These are phyloP conservation scores for Deinandra increscens DNA, from an alignment of 129 eudicot genomes.

Conservation along the genomic window DNA sequence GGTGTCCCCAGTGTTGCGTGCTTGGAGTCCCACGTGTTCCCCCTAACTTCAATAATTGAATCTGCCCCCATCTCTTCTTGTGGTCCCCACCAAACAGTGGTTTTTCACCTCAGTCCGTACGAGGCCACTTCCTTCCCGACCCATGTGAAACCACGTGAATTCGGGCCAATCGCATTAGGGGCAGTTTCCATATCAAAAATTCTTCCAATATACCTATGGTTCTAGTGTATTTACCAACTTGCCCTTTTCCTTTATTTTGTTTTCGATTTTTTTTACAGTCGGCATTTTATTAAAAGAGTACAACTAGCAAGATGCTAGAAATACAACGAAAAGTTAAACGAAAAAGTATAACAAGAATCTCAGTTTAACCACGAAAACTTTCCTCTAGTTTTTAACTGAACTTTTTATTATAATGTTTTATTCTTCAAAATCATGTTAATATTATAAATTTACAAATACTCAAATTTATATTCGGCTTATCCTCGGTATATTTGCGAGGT, in stretches of 20 bases:
- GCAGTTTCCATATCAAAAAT: conserved; percentile 8
- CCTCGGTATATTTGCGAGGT: too few species aligned
- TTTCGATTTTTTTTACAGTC: too few species aligned
- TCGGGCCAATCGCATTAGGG: conserved; percentile 37
- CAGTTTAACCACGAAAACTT: too few species aligned
- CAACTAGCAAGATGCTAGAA: too few species aligned
- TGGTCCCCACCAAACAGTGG: conserved; percentile 26
- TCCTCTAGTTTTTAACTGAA: too few species aligned
- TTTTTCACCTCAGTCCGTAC: conserved; percentile 36
- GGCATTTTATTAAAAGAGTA: too few species aligned
- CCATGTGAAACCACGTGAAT: conserved; percentile 70
- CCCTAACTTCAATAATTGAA: conserved; percentile 44
- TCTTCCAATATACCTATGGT: conserved; percentile 26
- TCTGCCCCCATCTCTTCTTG: conserved; percentile 27
- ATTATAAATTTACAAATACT: too few species aligned
- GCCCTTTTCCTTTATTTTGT: background rate
- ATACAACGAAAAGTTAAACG: too few species aligned
- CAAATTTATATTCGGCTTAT: too few species aligned
- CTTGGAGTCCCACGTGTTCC: conserved; percentile 85
- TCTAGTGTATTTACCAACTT: conserved; percentile 19
- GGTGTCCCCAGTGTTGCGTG: conserved; percentile 65
- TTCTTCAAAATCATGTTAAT: background rate
- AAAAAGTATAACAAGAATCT: too few species aligned
- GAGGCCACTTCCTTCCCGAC: conserved; percentile 36
- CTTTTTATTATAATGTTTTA: too few species aligned